Conservation (phyloP, 1,139 yeast species). For the Oligophagozyma castellii region DNA sequence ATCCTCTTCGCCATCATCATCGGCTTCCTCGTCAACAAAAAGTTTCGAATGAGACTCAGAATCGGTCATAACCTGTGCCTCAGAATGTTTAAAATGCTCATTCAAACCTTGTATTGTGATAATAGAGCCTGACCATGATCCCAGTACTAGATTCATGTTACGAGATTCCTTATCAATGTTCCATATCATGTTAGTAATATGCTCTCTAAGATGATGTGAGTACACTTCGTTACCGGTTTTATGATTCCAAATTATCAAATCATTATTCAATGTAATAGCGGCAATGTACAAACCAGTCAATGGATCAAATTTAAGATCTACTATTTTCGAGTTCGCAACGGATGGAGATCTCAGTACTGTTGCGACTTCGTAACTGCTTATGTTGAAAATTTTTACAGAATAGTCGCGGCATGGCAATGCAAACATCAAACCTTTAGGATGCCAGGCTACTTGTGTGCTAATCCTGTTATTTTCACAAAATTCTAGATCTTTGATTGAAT, state of each 20-base stretch:
- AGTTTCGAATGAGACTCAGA: slow-evolving; percentile 7
- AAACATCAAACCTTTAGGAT: slow-evolving; percentile 47
- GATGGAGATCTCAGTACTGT: slow-evolving; percentile 11
- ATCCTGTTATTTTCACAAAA: slow-evolving; percentile 25
- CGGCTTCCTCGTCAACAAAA: slow-evolving; percentile 23
- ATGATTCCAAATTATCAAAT: slow-evolving; percentile 44
- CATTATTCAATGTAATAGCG: slow-evolving; percentile 34
- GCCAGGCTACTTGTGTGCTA: slow-evolving; percentile 39
- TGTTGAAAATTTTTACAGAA: slow-evolving; percentile 18
- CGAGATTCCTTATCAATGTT: slow-evolving; percentile 10
- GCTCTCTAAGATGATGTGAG: slow-evolving; percentile 16
- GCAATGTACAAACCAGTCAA: slow-evolving; percentile 43
- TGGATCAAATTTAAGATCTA: slow-evolving; percentile 47
- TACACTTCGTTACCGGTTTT: slow-evolving; percentile 22
- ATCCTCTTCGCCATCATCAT: slow-evolving; percentile 17
- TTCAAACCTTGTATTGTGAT: slow-evolving; percentile 28
- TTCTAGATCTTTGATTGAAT: slow-evolving; percentile 14
- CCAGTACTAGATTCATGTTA: slow-evolving; percentile 26
- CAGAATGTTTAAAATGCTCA: slow-evolving; percentile 12
- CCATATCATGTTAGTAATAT: slow-evolving; percentile 26
- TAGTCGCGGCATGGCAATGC: slow-evolving; percentile 39
- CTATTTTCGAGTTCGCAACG: slow-evolving; percentile 22
- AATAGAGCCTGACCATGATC: slow-evolving; percentile 43
- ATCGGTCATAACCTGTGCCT: slow-evolving; percentile 1
- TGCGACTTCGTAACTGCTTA: slow-evolving; percentile 15